Evolutionary conservation across 345 rosid species (phyloP), one percentile per base, ranked within the genome.

Genomic region (Citrus inodora): DNA sequence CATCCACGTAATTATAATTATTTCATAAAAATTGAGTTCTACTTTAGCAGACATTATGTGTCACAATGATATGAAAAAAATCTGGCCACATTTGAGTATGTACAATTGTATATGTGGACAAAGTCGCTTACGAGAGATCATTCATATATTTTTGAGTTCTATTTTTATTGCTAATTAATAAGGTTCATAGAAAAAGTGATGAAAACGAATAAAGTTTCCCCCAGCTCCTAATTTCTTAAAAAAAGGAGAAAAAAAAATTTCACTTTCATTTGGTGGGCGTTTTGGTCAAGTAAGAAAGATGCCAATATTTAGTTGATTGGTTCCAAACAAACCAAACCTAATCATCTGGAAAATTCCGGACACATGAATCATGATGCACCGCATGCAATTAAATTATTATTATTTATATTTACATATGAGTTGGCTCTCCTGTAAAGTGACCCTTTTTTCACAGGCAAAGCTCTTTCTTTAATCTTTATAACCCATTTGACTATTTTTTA

Each of bases 301-400:
- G 79, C 82, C 58, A n/a, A 53, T 3, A 17, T 35, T 69, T 80
- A 83, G 73, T 35, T 4, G 14, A 35, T 73, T 78, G 85, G 73
- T 46, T 78, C 21, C 74, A 22, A 19, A 14, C 10, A 32, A 5
- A 30, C 42, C 62, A 73, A 7, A 40, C 59, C 58, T 64, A 51
- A 48, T 55, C 37, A 74, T 78, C 78, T 66, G 75, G 82, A 81
- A 53, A 16, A 2, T 56, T 73, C 67, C 60, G 70, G 70, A 68
- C 65, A 35, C 28, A 25, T 38, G 74, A 75, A 4, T 53, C 21
- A 53, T 17, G 58, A 53, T 53, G 22, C 58, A 17, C 6, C 13
- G 46, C 63, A 64, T 30, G 70, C 48, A 10, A 21, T 56, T 27
- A 27, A 17, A 27, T 61, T 0, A 64, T 4, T 37, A 0, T 7